Evolutionary conservation across 2,329 filamentous ascomycete species (phyloP).

Genomic region (Diaporthe australafricana): DNA sequence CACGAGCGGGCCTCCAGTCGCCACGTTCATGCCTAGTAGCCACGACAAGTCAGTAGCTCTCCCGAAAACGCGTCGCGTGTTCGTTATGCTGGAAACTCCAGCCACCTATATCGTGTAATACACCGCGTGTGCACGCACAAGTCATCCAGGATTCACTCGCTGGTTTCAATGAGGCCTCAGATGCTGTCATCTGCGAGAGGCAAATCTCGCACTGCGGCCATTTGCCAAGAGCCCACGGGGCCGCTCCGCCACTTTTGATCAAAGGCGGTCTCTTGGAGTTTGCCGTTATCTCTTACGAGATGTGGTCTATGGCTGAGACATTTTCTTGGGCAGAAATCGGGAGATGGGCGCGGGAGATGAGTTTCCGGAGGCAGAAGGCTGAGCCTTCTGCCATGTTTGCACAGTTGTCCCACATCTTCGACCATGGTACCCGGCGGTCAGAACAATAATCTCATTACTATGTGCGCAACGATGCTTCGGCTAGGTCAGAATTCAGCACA

Average conservation of each 20-base stretch:
- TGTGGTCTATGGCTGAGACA: not conserved
- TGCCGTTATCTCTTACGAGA: not conserved
- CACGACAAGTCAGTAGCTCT: not conserved
- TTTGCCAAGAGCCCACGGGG: constrained; percentile 17
- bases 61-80: not conserved
- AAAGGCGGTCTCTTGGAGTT: not conserved
- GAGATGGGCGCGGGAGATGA: not conserved
- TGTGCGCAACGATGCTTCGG: not conserved
- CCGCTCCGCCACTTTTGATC: constrained; percentile 7
- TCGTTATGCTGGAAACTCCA: not conserved
- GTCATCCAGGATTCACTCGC: not conserved
- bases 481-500: no score
- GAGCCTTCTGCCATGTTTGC: not conserved
- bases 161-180: constrained; percentile 16
- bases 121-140: not conserved
- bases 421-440: not conserved
- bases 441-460: not conserved
- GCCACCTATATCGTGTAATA: constrained; percentile 10
- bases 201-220: constrained; percentile 10
- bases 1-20: not conserved
- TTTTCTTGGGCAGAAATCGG: not conserved
- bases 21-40: constrained; percentile 2
- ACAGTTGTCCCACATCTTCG: not conserved
- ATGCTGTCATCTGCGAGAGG: not conserved
- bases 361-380: not conserved